Percentiles rank a stretch among this genome's conserved stretches.
Conservation (phyloP, 2,329 filamentous ascomycete species). For the Colletotrichum sublineola region DNA sequence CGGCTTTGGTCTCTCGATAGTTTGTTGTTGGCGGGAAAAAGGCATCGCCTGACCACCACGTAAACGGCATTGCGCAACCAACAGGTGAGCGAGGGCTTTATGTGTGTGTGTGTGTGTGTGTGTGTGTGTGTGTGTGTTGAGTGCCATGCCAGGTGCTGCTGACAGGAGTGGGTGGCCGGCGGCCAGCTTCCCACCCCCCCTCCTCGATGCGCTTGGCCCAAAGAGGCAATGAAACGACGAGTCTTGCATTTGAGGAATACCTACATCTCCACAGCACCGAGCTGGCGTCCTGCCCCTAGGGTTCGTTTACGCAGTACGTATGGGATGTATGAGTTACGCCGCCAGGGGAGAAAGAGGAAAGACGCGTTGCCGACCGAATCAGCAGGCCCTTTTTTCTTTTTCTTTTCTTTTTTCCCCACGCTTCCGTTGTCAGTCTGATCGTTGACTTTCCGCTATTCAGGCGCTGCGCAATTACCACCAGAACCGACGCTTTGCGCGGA, state of each 20-base stretch:
- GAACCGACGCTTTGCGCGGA: constrained; percentile 12
- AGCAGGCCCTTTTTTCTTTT: constrained; percentile 14
- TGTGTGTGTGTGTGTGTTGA: neutral
- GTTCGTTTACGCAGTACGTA: constrained; percentile 11
- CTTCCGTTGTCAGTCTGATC: constrained; percentile 25
- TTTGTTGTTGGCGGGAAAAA: neutral
- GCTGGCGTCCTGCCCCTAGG: constrained; percentile 32
- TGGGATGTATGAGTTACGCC: constrained; percentile 7
- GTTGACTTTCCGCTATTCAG: constrained; percentile 38
- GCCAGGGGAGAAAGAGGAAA: constrained; percentile 8
- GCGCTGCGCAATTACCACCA: constrained; percentile 24
- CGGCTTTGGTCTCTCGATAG: neutral
- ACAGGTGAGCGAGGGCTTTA: constrained; percentile 8
- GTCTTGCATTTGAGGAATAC: constrained; percentile 28
- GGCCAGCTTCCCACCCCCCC: constrained; percentile 27
- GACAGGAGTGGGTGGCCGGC: constrained; percentile 36
- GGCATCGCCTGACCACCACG: constrained; percentile 29
- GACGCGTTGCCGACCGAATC: constrained; percentile 5
- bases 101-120: neutral
- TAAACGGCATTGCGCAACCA: constrained; percentile 18
- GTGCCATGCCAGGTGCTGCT: constrained; percentile 31
- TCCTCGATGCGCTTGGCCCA: constrained; percentile 18
- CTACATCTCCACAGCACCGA: constrained; percentile 25
- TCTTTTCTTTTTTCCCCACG: neutral
- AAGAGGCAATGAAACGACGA: constrained; percentile 39